A percentile compares a stretch with the other conserved stretches of the same genome.
Conservation (phyloP, 2,329 filamentous ascomycete species). For the Cytospora paraplurivora region DNA sequence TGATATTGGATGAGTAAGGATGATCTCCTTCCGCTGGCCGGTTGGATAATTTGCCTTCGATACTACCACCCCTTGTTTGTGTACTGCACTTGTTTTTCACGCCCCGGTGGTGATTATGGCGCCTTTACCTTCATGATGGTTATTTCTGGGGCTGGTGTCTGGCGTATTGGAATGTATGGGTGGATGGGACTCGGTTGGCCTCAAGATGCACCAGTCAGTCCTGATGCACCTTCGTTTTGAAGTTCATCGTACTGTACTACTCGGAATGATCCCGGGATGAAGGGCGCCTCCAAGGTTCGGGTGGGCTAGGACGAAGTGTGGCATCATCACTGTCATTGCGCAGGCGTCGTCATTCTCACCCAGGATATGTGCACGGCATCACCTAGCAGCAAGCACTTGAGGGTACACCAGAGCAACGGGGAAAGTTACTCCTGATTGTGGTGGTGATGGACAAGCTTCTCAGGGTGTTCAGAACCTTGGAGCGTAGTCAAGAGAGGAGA, state of each 20-base stretch:
- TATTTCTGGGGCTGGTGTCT: conserved; percentile 3
- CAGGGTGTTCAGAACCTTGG: no score
- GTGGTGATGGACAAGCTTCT: no score
- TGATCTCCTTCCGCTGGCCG: neutral
- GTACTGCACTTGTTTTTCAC: conserved; percentile 13
- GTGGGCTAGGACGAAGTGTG: neutral
- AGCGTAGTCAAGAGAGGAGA: no score
- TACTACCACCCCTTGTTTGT: neutral
- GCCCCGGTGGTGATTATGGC: conserved; percentile 19
- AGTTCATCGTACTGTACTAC: neutral
- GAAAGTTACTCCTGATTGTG: no score
- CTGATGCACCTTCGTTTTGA: neutral
- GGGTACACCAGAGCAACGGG: no score
- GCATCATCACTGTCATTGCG: no score
- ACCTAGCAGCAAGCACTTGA: no score
- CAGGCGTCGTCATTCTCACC: no score
- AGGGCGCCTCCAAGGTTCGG: neutral
- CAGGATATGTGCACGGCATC: no score
- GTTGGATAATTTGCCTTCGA: neutral
- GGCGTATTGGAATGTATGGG: conserved; percentile 3
- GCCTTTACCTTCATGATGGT: conserved; percentile 15
- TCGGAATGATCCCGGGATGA: neutral
- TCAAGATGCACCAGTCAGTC: neutral
- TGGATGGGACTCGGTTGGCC: neutral
- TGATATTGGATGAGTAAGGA: conserved; percentile 41